Conservation (phyloP, 2,329 filamentous ascomycete genomes). For the Hysterium pulicare region DNA sequence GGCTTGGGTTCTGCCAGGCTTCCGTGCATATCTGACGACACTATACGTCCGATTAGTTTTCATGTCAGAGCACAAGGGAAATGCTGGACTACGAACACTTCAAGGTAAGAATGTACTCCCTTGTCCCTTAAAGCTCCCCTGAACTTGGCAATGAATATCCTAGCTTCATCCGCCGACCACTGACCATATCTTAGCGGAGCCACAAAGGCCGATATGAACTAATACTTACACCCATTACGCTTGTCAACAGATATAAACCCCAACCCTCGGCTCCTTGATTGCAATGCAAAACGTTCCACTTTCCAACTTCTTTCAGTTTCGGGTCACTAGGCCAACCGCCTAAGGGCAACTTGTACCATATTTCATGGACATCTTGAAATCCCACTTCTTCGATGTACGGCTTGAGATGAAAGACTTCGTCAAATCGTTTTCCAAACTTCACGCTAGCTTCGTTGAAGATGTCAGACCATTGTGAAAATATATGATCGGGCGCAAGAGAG, state of each 20-base stretch:
- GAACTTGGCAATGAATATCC: background rate
- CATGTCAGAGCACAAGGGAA: background rate
- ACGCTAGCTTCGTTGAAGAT: conserved; percentile 22
- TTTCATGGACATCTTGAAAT: conserved; percentile 24
- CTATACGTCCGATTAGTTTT: background rate
- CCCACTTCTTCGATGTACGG: conserved; percentile 22
- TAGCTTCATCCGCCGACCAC: background rate
- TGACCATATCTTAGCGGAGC: no score
- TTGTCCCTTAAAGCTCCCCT: background rate
- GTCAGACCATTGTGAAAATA: conserved; percentile 21
- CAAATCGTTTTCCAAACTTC: conserved; percentile 23
- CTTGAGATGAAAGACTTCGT: conserved; percentile 24
- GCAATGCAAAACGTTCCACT: conserved; percentile 29
- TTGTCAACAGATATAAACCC: conserved; percentile 25
- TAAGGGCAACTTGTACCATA: conserved; percentile 27
- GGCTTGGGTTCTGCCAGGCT: background rate
- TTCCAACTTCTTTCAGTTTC: conserved; percentile 30
- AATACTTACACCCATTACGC: conserved; percentile 26
- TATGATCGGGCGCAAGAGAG: conserved; percentile 29
- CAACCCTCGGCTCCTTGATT: conserved; percentile 26
- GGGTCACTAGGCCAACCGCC: conserved; percentile 26
- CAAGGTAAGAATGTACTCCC: background rate
- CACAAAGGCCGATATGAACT: no score
- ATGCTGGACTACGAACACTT: background rate
- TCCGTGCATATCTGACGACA: background rate